These are phyloP conservation scores for Sanghuangporus baumii DNA, from an alignment of 1,284 basidiomycete species.

Conservation along the genomic window DNA sequence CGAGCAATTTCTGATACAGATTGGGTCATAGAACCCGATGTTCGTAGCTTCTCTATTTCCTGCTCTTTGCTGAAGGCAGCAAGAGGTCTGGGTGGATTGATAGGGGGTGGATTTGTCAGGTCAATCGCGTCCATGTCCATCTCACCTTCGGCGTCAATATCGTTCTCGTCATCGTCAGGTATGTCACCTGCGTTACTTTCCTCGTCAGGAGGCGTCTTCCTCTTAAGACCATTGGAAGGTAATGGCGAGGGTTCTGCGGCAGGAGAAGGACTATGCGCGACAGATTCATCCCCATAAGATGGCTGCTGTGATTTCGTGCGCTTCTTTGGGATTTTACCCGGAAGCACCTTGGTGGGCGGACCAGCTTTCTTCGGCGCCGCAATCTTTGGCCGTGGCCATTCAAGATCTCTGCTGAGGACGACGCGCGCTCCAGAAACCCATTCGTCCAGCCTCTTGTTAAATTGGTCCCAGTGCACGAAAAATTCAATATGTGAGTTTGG, in stretches of 20 bases:
- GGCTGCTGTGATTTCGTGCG: slow-evolving; percentile 32
- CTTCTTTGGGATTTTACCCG: slow-evolving; percentile 20
- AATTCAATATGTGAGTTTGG: slow-evolving; percentile 84
- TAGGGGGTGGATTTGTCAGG: slow-evolving; percentile 30
- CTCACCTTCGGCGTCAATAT: slow-evolving; percentile 50
- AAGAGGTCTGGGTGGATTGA: slow-evolving; percentile 39
- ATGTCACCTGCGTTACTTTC: slow-evolving; percentile 61
- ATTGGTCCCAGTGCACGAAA: slow-evolving; percentile 96
- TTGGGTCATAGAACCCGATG: slow-evolving; percentile 98
- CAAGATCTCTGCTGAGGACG: slow-evolving; percentile 80
- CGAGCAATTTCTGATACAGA: slow-evolving; percentile 95
- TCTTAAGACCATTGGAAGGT: slow-evolving; percentile 50
- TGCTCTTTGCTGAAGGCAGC: slow-evolving; percentile 88
- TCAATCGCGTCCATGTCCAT: slow-evolving; percentile 43
- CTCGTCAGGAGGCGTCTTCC: slow-evolving; percentile 55
- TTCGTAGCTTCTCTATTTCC: slow-evolving; percentile 97
- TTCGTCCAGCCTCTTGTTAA: slow-evolving; percentile 98
- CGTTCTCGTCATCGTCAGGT: slow-evolving; percentile 52
- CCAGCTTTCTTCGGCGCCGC: slow-evolving; percentile 48
- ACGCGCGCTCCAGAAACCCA: slow-evolving; percentile 94
- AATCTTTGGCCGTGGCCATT: slow-evolving; percentile 91
- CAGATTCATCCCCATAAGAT: slow-evolving; percentile 42
- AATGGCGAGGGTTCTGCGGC: slow-evolving; percentile 28
- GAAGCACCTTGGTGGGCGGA: slow-evolving; percentile 26
- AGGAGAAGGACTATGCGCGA: slow-evolving; percentile 29